Conservation (phyloP, 768 basidiomycete species). For the Tubosaeta sp. region DNA sequence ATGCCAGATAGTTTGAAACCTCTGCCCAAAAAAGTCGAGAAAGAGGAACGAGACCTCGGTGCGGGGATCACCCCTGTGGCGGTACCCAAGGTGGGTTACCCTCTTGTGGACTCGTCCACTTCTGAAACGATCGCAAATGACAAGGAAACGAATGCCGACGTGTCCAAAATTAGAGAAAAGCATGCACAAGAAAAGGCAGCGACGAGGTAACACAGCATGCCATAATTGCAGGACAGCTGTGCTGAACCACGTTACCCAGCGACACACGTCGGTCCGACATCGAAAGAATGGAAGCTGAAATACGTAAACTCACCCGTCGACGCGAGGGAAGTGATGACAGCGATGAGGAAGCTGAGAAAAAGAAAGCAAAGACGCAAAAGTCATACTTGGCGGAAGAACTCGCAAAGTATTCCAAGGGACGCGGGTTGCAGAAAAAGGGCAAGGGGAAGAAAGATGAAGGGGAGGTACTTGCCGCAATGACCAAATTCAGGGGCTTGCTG, state of each 20-base stretch:
- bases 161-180: constrained; percentile 69
- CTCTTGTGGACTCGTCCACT: not conserved
- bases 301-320: constrained; percentile 69
- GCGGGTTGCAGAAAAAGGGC: constrained; percentile 52
- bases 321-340: constrained; percentile 55
- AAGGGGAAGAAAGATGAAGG: constrained; percentile 67
- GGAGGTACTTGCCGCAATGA: constrained; percentile 63
- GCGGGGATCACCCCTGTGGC: not conserved
- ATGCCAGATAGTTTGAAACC: constrained; percentile 7
- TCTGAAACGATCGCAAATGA: not conserved
- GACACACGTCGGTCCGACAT: constrained; percentile 70
- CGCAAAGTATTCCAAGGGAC: constrained; percentile 70
- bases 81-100: constrained; percentile 16
- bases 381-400: constrained; percentile 81
- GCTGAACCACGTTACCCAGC: constrained; percentile 33
- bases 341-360: constrained; percentile 54
- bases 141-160: constrained; percentile 36
- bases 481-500: constrained; percentile 68
- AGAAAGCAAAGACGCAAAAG: constrained; percentile 53
- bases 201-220: constrained; percentile 41
- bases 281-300: constrained; percentile 83
- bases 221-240: too few relatives aligned
- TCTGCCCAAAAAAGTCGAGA: not conserved
- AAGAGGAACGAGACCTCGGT: not conserved
- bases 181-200: constrained; percentile 69